Evolutionary conservation across 2,329 filamentous ascomycete genomes (phyloP), one percentile per base, ranked within the genome.

Genomic region (Ophiostoma sp.): DNA sequence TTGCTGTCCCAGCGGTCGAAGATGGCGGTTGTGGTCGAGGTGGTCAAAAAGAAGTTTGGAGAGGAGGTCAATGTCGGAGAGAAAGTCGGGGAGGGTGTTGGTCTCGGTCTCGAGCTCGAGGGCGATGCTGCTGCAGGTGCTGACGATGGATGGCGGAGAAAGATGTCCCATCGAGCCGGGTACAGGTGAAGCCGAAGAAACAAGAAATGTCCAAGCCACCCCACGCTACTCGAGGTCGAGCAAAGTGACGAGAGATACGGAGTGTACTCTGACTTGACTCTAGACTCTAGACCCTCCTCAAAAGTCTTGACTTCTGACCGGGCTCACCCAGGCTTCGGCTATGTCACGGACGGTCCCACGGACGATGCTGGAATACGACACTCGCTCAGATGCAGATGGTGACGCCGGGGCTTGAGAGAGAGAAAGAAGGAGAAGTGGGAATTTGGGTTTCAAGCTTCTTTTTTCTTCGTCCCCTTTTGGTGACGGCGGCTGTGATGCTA

Each of bases 131-230:
- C 15, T 48, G n/a, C 57, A 15, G 52, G 69, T 25, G 48, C 36
- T 63, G 55, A n/a, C 25, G 72, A 72, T 59, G 55, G 66, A 74
- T 76, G 75, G 76, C 74, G 75, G 76, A 78, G 74, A 79, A 77
- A 78, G 78, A 25, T 79, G 48, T 80, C 78, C 79, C 78, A 78
- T 78, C 48, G 63, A 72, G 63, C 45, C 71, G 71, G 71, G 31
- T 55, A 48, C 50, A 33, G 45, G 45, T 33, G 61, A 68, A 69
- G 50, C 71, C 71, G 71, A 71, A 42, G 70, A 71, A 74, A 39
- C 17, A 42, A 63, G n/a, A 52, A 36, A 36, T 12, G 52, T 42
- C 25, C 63, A 61, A 59, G 63, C 39, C 52, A 48, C 22, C 28
- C 70, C 50, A 33, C 52, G 33, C 33, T 70, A 42, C 52, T 45